Conservation (phyloP, 345 rosid species). For the Populus pruinosa region DNA sequence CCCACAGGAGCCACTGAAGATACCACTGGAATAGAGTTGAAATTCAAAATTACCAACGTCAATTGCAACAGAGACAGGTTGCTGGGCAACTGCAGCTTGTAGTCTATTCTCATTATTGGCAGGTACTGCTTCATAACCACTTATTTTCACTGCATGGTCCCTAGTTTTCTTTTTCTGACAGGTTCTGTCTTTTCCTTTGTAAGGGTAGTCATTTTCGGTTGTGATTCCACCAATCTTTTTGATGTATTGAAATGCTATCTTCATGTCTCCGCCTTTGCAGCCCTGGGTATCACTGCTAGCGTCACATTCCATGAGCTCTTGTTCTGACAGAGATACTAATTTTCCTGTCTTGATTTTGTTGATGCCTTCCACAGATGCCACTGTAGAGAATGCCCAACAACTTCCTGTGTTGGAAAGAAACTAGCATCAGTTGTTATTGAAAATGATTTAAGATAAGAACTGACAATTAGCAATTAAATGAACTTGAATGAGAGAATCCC, state of each 20-base stretch:
- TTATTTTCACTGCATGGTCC: slow-evolving; percentile 44
- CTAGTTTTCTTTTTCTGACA: slow-evolving; percentile 41
- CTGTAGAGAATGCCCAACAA: slow-evolving; percentile 96
- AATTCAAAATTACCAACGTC: slow-evolving; percentile 62
- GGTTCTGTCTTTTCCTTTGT: slow-evolving; percentile 35
- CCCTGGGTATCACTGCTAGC: slow-evolving; percentile 36
- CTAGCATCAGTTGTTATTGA: neutral
- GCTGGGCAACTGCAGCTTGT: slow-evolving; percentile 54
- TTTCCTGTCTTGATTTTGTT: slow-evolving; percentile 63
- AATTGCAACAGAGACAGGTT: slow-evolving; percentile 82
- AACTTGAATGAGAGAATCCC: neutral
- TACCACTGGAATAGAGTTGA: slow-evolving; percentile 65
- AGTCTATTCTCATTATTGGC: slow-evolving; percentile 48
- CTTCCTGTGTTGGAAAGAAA: slow-evolving; percentile 46
- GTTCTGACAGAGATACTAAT: slow-evolving; percentile 68
- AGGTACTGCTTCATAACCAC: slow-evolving; percentile 39
- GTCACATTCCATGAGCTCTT: slow-evolving; percentile 85
- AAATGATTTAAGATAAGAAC: neutral
- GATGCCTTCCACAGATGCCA: slow-evolving; percentile 83
- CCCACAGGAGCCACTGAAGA: slow-evolving; percentile 64
- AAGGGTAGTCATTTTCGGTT: slow-evolving; percentile 58
- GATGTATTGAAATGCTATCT: slow-evolving; percentile 53
- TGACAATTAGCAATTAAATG: neutral
- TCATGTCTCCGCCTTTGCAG: slow-evolving; percentile 83
- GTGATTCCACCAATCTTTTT: slow-evolving; percentile 54